These are phyloP conservation scores for Phytophthora fragariae DNA, from an alignment of 352 stramenopile genomes.

Conservation along the genomic window DNA sequence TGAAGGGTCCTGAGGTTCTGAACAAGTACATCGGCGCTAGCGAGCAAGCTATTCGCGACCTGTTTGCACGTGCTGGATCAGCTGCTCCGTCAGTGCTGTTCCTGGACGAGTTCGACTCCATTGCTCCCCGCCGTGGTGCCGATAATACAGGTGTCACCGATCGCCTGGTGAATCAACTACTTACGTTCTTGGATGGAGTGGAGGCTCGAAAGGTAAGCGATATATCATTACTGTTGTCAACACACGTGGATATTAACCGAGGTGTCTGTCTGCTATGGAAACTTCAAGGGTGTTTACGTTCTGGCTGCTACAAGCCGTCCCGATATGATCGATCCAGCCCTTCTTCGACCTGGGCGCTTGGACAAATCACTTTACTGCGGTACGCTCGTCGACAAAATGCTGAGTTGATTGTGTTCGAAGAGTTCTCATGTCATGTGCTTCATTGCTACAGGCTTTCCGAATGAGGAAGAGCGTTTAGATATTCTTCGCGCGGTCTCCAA, in stretches of 20 bases:
- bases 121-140: constrained; percentile 93
- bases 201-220: constrained; percentile 84
- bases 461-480: constrained; percentile 77
- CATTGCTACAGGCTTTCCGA: constrained; percentile 79
- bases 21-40: constrained; percentile 94
- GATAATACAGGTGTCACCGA: constrained; percentile 97
- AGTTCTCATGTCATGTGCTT: background rate
- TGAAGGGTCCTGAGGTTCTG: constrained; percentile 91
- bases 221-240: background rate
- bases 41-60: constrained; percentile 89
- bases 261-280: constrained; percentile 6
- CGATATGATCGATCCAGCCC: constrained; percentile 96
- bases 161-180: constrained; percentile 97
- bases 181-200: constrained; percentile 98
- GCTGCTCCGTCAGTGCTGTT: constrained; percentile 86
- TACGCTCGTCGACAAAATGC: constrained; percentile 21
- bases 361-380: constrained; percentile 95
- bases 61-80: constrained; percentile 81
- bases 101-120: constrained; percentile 95
- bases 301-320: constrained; percentile 96
- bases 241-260: background rate
- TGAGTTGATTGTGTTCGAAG: background rate
- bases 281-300: constrained; percentile 89
- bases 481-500: constrained; percentile 81
- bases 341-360: constrained; percentile 94